Evolutionary conservation across 768 basidiomycete species (phyloP), one percentile per base, ranked within the genome.

Genomic region (Lactarius pseudohatsudake): DNA sequence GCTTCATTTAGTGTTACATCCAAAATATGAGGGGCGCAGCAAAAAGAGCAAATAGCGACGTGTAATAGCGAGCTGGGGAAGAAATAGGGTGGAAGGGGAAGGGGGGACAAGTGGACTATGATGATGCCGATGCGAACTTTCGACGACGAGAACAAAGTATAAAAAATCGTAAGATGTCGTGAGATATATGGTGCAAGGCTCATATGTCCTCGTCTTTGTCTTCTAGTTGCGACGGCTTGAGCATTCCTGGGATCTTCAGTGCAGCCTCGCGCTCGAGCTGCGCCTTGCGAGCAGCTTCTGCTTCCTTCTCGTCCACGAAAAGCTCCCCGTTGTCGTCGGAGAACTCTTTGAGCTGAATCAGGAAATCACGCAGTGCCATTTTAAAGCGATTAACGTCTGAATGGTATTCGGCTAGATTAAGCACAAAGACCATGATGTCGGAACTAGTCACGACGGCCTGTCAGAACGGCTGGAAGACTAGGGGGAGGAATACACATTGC

Each of bases 281-380:
- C 0, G 86, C 87, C 79, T 91, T 90, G 76, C 80, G 82, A 74
- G 88, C 85, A 26, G 83, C 81, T 76, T 96, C 96, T 4, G 85
- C 84, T 76, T 98, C 96, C 78, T 94, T 96, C 78, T 98, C 97
- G 73, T 98, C 96, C 71, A 94, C 81, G 79, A 83, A 98, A 43
- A 98, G 81, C 70, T 98, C 97, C 10, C 94, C 80, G 70, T 96
- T 96, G 73, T 97, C 95, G 67, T 90, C 92, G 7, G 94, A 94
- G 80, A 97, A 98, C 78, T 98, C 97, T 76, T 97, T 97, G 69
- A 99, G 86, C 72, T 95, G 92, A 72, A 99, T 94, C 64, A 99
- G 86, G 89, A 98, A 99, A 78, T 98, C 97, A 64, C 96, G 92
- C 57, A 98, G 82, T 18, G 91, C 89, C 70, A 93, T 81, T 80